Conservation (phyloP, 78 protist genomes). For the Trichosphaerium sp. region DNA sequence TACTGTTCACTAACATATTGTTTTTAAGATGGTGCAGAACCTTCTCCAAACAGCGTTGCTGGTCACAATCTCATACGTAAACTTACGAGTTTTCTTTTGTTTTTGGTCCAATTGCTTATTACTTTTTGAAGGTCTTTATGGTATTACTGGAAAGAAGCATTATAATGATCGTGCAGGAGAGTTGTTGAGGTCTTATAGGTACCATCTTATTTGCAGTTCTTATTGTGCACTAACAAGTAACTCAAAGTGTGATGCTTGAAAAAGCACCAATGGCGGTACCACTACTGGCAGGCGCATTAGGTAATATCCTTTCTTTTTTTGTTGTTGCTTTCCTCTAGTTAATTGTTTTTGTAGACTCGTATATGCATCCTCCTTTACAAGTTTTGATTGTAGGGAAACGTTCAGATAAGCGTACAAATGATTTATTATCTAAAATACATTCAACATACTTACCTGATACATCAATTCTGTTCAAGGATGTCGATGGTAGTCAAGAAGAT, state of each 20-base stretch:
- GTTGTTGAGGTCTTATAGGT: constrained; percentile 1
- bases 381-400: background rate
- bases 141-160: background rate
- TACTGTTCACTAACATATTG: no score
- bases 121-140: no score
- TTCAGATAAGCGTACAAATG: background rate
- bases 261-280: constrained; percentile 35
- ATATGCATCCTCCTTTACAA: background rate
- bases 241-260: no score
- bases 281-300: constrained; percentile 20
- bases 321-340: background rate
- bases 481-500: background rate
- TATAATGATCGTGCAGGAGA: constrained; percentile 10
- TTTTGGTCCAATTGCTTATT: no score
- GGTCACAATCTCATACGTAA: constrained; percentile 12
- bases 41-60: constrained; percentile 24
- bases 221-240: no score
- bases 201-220: no score
- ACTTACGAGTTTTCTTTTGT: no score
- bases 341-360: background rate
- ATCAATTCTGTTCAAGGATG: background rate
- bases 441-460: constrained; percentile 8
- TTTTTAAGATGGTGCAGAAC: constrained; percentile 58
- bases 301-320: no score
- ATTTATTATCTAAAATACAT: constrained; percentile 1